Conservation (phyloP, 2,329 filamentous ascomycete species). For the Apiospora marii region DNA sequence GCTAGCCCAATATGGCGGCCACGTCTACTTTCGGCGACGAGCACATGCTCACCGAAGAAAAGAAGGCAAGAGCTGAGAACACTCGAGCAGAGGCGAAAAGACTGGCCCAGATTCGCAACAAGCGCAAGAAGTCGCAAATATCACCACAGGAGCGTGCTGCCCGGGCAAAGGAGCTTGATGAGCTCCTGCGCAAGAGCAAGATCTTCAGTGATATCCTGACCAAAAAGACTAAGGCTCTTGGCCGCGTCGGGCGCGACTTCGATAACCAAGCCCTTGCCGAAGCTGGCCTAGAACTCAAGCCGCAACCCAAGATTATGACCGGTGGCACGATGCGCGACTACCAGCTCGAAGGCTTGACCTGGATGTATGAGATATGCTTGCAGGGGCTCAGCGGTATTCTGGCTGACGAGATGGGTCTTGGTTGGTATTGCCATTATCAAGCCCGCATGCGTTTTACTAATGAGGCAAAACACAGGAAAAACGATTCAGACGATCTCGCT, state of each 20-base stretch:
- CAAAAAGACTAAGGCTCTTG: slow-evolving; percentile 68
- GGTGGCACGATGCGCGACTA: slow-evolving; percentile 97
- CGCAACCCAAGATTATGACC: slow-evolving; percentile 84
- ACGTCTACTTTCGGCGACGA: slow-evolving; percentile 39
- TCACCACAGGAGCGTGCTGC: slow-evolving; percentile 62
- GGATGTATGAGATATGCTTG: slow-evolving; percentile 99
- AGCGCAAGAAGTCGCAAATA: slow-evolving; percentile 55
- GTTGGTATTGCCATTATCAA: slow-evolving; percentile 31
- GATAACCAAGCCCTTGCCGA: slow-evolving; percentile 68
- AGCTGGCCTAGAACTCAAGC: slow-evolving; percentile 78
- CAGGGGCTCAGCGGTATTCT: slow-evolving; percentile 99
- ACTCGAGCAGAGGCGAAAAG: slow-evolving; percentile 56
- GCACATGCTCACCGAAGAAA: slow-evolving; percentile 51
- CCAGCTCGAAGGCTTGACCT: slow-evolving; percentile 96
- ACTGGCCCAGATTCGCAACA: slow-evolving; percentile 43
- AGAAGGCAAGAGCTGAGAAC: slow-evolving; percentile 56
- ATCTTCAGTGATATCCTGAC: slow-evolving; percentile 70
- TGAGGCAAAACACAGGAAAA: slow-evolving; percentile 71
- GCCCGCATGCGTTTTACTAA: background rate
- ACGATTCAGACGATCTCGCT: slow-evolving; percentile 99
- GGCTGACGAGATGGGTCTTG: slow-evolving; percentile 99
- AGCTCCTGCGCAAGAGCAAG: slow-evolving; percentile 65
- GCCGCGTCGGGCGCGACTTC: slow-evolving; percentile 66
- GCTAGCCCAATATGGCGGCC: slow-evolving; percentile 35
- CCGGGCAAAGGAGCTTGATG: slow-evolving; percentile 67